Percentiles rank a stretch among this genome's conserved stretches.
Conservation (phyloP, 176 grass and related monocot species). For the Aegilops umbellulata region DNA sequence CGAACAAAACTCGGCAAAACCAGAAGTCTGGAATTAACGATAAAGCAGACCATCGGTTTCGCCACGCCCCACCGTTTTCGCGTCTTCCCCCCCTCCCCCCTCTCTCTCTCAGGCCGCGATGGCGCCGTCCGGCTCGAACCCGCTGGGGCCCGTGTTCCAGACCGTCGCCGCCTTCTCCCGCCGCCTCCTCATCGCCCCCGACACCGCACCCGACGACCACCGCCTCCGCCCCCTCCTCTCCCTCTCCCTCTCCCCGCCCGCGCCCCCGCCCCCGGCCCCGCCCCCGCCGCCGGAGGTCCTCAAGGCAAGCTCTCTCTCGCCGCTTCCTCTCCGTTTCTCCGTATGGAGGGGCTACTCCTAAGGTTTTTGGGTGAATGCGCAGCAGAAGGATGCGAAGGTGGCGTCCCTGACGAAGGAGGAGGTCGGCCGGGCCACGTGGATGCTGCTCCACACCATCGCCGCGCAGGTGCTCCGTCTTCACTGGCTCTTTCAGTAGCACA, state of each 20-base stretch:
- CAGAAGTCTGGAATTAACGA: too few relatives aligned
- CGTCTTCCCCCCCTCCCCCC: not conserved
- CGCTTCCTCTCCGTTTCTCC: not conserved
- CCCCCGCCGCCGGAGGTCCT: not conserved
- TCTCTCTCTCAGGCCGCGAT: constrained; percentile 1
- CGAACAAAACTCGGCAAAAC: too few relatives aligned
- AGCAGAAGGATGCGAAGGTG: constrained; percentile 50
- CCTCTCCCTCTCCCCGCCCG: constrained; percentile 33
- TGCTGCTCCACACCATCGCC: constrained; percentile 81
- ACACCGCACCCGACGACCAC: constrained; percentile 26
- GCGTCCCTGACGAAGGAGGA: constrained; percentile 82
- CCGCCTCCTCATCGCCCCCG: constrained; percentile 51
- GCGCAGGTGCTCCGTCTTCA: constrained; percentile 71
- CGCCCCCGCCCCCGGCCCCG: not conserved
- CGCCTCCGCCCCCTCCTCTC: constrained; percentile 42
- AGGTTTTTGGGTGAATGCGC: constrained; percentile 38
- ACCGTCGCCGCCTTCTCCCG: constrained; percentile 51
- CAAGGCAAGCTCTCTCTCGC: constrained; percentile 31
- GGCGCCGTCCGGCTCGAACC: constrained; percentile 26
- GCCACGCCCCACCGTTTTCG: too few relatives aligned
- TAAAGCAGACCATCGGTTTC: too few relatives aligned
- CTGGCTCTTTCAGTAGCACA: constrained; percentile 34
- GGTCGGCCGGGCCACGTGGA: constrained; percentile 86
- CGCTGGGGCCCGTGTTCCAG: constrained; percentile 36
- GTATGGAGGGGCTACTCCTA: not conserved